phyloP scores from a whole-genome alignment of 2,329 filamentous ascomycete species.

The Fusarium scirpi region DNA sequence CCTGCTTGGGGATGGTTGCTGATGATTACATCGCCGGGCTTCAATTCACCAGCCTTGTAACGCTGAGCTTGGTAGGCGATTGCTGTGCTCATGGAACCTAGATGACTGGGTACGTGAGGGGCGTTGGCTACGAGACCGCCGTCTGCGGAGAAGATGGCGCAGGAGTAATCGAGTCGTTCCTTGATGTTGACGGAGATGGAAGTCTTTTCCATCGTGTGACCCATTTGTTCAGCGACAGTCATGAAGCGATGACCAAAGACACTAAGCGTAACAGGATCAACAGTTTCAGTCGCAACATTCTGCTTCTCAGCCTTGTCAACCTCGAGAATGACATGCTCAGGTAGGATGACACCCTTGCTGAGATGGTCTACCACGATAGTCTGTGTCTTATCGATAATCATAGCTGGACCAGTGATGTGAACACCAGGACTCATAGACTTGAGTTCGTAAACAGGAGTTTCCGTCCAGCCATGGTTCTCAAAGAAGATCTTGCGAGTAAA shows the following conservation, averaged over 20 bases:
- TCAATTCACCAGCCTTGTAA: slow-evolving; percentile 38
- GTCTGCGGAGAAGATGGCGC: slow-evolving; percentile 80
- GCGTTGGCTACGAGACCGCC: slow-evolving; percentile 40
- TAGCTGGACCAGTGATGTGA: slow-evolving; percentile 68
- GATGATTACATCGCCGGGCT: slow-evolving; percentile 40
- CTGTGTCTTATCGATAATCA: slow-evolving; percentile 78
- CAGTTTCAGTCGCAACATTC: slow-evolving; percentile 52
- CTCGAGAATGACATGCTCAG: slow-evolving; percentile 54
- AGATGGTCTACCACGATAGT: slow-evolving; percentile 75
- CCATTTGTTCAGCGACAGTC: slow-evolving; percentile 87
- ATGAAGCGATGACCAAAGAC: slow-evolving; percentile 85
- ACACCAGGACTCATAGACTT: slow-evolving; percentile 34
- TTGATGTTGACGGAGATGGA: slow-evolving; percentile 83
- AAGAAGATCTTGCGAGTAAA: slow-evolving; percentile 45
- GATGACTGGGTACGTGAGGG: slow-evolving; percentile 37
- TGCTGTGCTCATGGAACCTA: slow-evolving; percentile 41
- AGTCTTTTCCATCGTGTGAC: slow-evolving; percentile 79
- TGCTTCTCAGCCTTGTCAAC: slow-evolving; percentile 39
- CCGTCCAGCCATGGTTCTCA: slow-evolving; percentile 44
- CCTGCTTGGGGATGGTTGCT: slow-evolving; percentile 45
- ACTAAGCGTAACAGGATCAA: slow-evolving; percentile 78
- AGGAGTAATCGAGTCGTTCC: slow-evolving; percentile 82
- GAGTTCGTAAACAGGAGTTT: slow-evolving; percentile 46
- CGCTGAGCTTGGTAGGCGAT: slow-evolving; percentile 38
- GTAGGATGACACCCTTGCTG: slow-evolving; percentile 50